These are phyloP conservation scores for Xylariomycetidae sp. DNA, from an alignment of 2,329 filamentous ascomycete species.

Conservation along the genomic window DNA sequence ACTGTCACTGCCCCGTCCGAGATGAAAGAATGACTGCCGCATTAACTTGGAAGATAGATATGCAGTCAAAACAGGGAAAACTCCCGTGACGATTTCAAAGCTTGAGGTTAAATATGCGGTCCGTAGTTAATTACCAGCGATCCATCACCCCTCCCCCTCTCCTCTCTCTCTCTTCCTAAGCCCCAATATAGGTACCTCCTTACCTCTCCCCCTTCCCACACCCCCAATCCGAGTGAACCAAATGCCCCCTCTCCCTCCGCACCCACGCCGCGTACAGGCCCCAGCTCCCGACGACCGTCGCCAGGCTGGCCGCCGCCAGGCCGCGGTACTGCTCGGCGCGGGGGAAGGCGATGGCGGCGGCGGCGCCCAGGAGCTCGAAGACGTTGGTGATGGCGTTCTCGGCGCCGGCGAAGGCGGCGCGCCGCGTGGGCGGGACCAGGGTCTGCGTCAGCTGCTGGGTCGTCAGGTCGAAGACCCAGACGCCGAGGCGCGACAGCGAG, in stretches of 20 bases:
- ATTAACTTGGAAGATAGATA: too few species aligned
- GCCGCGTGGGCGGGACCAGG: conserved; percentile 4
- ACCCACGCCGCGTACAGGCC: conserved; percentile 34
- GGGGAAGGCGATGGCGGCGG: conserved; percentile 31
- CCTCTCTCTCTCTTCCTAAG: too few species aligned
- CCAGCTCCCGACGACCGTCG: conserved; percentile 26
- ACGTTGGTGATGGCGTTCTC: conserved; percentile 35
- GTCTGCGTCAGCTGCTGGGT: conserved; percentile 38
- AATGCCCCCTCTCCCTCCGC: conserved; percentile 31
- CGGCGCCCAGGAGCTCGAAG: conserved; percentile 34
- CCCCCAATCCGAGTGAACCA: conserved; percentile 34
- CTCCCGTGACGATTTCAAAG: too few species aligned
- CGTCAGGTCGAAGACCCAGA: conserved; percentile 40
- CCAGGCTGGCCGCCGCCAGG: conserved; percentile 32
- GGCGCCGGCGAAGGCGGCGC: conserved; percentile 37
- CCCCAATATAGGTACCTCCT: too few species aligned
- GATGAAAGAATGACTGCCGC: too few species aligned
- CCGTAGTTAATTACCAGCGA: too few species aligned
- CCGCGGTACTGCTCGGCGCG: conserved; percentile 33
- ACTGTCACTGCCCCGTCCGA: too few species aligned
- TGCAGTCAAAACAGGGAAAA: too few species aligned
- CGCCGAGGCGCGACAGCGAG: conserved; percentile 36
- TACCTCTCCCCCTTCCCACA: too few species aligned
- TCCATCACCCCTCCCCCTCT: too few species aligned
- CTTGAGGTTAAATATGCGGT: too few species aligned